phyloP scores from a whole-genome alignment of 148 eudicot genomes.

The Linanthus parryae region DNA sequence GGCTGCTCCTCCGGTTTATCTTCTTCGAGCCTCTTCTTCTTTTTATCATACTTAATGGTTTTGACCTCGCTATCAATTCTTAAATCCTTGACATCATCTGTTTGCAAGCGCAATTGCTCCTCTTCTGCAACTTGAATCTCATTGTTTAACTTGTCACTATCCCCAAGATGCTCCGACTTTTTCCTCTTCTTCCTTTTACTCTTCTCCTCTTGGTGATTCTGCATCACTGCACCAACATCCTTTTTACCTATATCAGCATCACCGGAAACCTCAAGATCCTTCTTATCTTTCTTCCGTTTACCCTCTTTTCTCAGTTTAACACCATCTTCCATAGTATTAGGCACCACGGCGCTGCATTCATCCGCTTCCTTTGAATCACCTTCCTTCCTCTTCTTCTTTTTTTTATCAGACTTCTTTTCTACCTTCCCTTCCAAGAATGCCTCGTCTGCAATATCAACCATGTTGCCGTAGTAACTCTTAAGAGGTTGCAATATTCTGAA shows the following conservation, averaged over 20 bases:
- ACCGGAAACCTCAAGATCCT: too few relatives aligned
- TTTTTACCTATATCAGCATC: too few relatives aligned
- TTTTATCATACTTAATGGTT: too few relatives aligned
- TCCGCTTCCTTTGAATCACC: not conserved
- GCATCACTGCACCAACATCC: not conserved
- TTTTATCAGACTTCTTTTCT: not conserved
- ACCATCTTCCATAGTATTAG: too few relatives aligned
- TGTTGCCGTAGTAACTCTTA: too few relatives aligned
- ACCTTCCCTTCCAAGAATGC: not conserved
- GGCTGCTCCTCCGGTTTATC: too few relatives aligned
- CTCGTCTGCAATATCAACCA: too few relatives aligned
- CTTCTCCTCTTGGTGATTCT: constrained; percentile 1
- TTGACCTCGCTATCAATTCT: not conserved
- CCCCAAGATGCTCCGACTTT: not conserved
- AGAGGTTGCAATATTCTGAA: too few relatives aligned
- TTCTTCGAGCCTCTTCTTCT: constrained; percentile 4
- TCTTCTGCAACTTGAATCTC: not conserved
- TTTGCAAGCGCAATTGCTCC: not conserved
- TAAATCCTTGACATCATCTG: not conserved
- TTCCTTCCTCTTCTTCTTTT: constrained; percentile 2
- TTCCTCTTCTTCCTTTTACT: constrained; percentile 1
- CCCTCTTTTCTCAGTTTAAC: too few relatives aligned
- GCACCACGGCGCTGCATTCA: constrained; percentile 2
- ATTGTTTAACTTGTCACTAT: not conserved
- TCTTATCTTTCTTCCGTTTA: too few relatives aligned